Percentiles rank a stretch among this genome's conserved stretches.
phyloP scores from a whole-genome alignment of 371 early-diverging fungal species.

The Actinomucor elegans region DNA sequence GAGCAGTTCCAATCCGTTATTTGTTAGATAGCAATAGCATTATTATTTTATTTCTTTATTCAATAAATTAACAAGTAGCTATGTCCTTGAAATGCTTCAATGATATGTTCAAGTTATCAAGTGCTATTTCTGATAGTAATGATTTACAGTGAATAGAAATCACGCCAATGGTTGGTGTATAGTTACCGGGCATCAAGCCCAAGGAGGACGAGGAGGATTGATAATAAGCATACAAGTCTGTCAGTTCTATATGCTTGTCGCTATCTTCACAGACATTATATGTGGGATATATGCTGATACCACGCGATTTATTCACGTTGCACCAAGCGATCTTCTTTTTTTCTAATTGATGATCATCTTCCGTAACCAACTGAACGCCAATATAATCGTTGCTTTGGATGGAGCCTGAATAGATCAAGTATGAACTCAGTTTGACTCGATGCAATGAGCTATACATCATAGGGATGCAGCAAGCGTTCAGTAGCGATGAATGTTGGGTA shows the following conservation, averaged over 20 bases:
- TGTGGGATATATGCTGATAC: not conserved
- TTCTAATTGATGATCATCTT: not conserved
- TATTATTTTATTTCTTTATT: not conserved
- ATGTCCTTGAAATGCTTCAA: not conserved
- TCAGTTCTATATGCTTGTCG: constrained; percentile 4
- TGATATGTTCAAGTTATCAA: constrained; percentile 12
- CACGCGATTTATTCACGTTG: not conserved
- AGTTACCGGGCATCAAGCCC: constrained; percentile 11
- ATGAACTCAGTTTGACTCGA: constrained; percentile 1
- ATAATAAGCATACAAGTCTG: not conserved
- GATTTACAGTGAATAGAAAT: constrained; percentile 11
- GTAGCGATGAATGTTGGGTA: not conserved
- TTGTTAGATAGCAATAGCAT: not conserved
- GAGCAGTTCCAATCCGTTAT: constrained; percentile 25
- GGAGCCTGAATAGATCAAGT: constrained; percentile 7
- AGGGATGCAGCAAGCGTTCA: not conserved
- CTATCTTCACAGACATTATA: not conserved
- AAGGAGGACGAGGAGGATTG: not conserved
- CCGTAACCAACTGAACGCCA: not conserved
- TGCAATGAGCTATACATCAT: not conserved
- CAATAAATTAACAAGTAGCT: not conserved
- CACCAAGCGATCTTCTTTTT: constrained; percentile 3
- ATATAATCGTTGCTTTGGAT: constrained; percentile 11
- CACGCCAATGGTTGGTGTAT: constrained; percentile 9
- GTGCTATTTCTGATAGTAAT: constrained; percentile 6